Base-by-base conservation (phyloP, 768 basidiomycete species). In the Boletus subparvulus region DNA sequence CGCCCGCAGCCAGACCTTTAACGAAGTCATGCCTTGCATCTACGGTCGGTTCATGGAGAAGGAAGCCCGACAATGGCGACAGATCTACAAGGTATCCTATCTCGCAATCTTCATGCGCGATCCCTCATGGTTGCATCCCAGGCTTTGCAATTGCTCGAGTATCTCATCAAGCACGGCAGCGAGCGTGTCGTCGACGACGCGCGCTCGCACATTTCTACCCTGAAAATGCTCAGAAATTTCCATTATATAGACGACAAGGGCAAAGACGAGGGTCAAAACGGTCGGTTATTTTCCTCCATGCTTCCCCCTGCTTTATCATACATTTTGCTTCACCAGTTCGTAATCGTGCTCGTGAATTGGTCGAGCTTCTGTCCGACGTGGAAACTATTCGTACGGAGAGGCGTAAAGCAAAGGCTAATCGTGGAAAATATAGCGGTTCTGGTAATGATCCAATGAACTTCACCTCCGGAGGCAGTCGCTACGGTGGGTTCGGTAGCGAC, bases 201-300 rank as follows among this genome's bases (percentile, higher is more conserved):
- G 2, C 83, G 97, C 50, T 90, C 92, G 1, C 97, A 98, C 72
- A 78, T 98, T 28, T 89, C 93, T 28, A 96, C 95, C 19, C 81
- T 99, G 65, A 98, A 98, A 77, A 98, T 98, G 92, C 83, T 98
- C 12, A 79, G 94, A 55, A 97, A 88, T 67, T 99, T 99, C 76
- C 96, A 98, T 69, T 98, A 98, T 72, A 92, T 98, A 54, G 97
- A 99, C 62, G 96, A 98, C 61, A 96, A 96, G 76, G 94, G 93
- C 47, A 98, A 99, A 72, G 97, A 99, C 67, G 93, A 99, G 73
- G 97, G 97, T 7, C 82, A 97, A 65, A 99, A 99, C 65, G 94
- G 95, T 94, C 60, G n/a, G 75, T 52, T 32, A n/a, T 12, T 33
- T 28, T 14, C 5, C 8, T 28, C 35, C 41, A 16, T n/a, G 6